These are phyloP conservation scores for Persicaria tinctoria DNA, from an alignment of 148 eudicot genomes.

Conservation along the genomic window DNA sequence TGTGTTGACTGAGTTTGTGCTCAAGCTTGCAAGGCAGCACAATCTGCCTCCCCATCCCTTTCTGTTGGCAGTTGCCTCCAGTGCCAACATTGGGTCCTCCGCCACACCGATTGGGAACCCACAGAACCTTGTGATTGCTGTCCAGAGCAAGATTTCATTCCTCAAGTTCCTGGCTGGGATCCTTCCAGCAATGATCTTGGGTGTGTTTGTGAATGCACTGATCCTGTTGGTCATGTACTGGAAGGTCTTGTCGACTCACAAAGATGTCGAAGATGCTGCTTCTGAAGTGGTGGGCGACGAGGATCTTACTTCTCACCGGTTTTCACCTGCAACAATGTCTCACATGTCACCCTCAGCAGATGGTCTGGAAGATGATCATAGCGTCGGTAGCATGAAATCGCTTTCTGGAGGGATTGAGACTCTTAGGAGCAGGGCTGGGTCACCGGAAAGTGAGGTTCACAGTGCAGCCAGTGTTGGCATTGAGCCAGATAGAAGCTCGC, in stretches of 20 bases:
- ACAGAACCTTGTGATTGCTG: conserved; percentile 39
- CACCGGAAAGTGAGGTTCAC: background rate
- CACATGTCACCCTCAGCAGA: conserved; percentile 26
- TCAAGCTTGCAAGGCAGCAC: conserved; percentile 74
- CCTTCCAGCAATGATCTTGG: conserved; percentile 22
- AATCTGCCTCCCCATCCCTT: conserved; percentile 87
- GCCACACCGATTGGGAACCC: conserved; percentile 74
- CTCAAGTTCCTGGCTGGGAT: conserved; percentile 30
- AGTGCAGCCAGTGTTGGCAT: background rate
- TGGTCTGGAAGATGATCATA: background rate
- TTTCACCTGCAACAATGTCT: conserved; percentile 70
- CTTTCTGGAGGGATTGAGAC: background rate
- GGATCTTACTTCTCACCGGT: conserved; percentile 61
- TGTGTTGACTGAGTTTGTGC: conserved; percentile 77
- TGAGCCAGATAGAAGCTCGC: conserved; percentile 1
- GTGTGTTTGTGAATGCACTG: conserved; percentile 2
- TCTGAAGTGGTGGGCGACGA: conserved; percentile 48
- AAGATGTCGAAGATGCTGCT: conserved; percentile 15
- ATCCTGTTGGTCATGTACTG: conserved; percentile 50
- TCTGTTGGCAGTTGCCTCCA: conserved; percentile 74
- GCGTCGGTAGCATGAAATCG: background rate
- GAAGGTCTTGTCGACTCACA: conserved; percentile 54
- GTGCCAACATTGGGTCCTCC: conserved; percentile 88
- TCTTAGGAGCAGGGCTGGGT: background rate
- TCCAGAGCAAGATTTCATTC: conserved; percentile 33